Evolutionary conservation across 352 stramenopile genomes (phyloP).

Genomic region (Sclerospora graminicola): DNA sequence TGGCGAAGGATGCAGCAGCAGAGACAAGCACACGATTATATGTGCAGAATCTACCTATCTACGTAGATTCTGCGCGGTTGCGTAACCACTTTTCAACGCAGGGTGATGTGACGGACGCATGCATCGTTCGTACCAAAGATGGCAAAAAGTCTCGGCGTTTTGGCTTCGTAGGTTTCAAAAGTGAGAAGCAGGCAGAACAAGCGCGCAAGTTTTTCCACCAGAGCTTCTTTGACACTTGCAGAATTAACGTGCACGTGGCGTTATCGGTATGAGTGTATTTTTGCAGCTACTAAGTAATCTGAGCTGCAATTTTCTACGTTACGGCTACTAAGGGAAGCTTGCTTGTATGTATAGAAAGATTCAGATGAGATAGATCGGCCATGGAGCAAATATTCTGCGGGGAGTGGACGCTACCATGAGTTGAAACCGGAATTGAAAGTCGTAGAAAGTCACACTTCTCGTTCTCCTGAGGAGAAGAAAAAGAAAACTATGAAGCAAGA

Average conservation of each 20-base stretch:
- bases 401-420: constrained; percentile 64
- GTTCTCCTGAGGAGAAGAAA: constrained; percentile 15
- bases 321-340: not conserved
- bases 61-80: constrained; percentile 64
- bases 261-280: constrained; percentile 30
- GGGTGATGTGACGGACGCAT: constrained; percentile 84
- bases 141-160: constrained; percentile 76
- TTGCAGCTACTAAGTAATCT: not conserved
- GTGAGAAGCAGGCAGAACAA: constrained; percentile 37
- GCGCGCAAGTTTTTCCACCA: constrained; percentile 68
- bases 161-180: constrained; percentile 80
- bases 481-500: constrained; percentile 11
- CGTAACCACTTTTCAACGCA: constrained; percentile 65
- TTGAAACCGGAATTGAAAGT: constrained; percentile 16
- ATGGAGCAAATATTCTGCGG: constrained; percentile 86
- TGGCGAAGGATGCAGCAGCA: no score
- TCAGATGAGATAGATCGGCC: constrained; percentile 52
- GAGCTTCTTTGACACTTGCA: constrained; percentile 87
- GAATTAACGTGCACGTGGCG: constrained; percentile 77
- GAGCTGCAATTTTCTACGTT: not conserved
- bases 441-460: constrained; percentile 6
- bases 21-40: constrained; percentile 46
- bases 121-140: constrained; percentile 85
- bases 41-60: constrained; percentile 74
- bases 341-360: constrained; percentile 22